phyloP scores from a whole-genome alignment of 2,329 filamentous ascomycete species.

The Lachnellula hyalina region DNA sequence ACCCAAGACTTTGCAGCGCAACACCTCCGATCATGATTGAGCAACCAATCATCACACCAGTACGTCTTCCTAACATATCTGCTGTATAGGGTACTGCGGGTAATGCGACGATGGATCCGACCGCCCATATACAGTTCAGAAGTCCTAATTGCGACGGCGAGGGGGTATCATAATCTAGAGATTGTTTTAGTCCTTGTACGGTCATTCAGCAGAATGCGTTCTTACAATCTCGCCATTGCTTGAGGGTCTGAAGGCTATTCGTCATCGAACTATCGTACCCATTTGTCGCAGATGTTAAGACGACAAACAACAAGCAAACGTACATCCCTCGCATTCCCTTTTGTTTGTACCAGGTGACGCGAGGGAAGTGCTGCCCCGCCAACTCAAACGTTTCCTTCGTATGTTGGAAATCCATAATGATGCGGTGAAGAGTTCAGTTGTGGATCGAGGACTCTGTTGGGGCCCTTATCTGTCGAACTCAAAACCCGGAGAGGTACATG shows the following conservation, averaged over 20 bases:
- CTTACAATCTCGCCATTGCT: constrained; percentile 34
- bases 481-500: constrained; percentile 14
- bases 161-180: constrained; percentile 7
- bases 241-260: constrained; percentile 40
- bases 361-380: constrained; percentile 16
- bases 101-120: constrained; percentile 41
- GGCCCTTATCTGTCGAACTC: constrained; percentile 5
- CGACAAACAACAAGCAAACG: constrained; percentile 12
- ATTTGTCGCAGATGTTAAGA: constrained; percentile 38
- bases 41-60: constrained; percentile 41
- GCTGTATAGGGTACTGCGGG: constrained; percentile 43
- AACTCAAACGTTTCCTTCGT: constrained; percentile 17
- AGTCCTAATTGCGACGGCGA: constrained; percentile 34
- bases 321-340: constrained; percentile 37
- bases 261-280: constrained; percentile 37
- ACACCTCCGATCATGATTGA: constrained; percentile 40
- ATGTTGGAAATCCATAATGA: constrained; percentile 17
- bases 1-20: constrained; percentile 33
- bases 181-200: background rate
- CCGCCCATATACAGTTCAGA: constrained; percentile 40
- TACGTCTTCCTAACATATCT: constrained; percentile 40
- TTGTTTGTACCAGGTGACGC: constrained; percentile 44
- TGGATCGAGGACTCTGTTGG: constrained; percentile 6
- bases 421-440: background rate
- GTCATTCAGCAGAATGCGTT: constrained; percentile 31